These are phyloP conservation scores for Diplodia intermedia DNA, from an alignment of 2,329 filamentous ascomycete species.

Conservation along the genomic window DNA sequence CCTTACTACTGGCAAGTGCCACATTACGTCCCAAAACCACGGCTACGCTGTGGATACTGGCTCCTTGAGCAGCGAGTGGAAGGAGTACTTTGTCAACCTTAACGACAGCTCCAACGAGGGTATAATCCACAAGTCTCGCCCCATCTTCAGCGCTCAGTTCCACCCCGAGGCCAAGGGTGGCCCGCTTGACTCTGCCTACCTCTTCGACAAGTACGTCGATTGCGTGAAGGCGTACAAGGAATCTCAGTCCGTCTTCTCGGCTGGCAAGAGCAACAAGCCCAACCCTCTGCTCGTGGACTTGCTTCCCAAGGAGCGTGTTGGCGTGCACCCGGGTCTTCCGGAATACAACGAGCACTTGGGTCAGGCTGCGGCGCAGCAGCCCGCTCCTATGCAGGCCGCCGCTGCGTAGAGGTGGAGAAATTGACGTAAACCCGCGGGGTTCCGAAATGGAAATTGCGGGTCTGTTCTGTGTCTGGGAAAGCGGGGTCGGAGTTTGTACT, in stretches of 20 bases:
- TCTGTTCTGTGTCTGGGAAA: constrained; percentile 13
- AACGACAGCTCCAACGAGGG: constrained; percentile 98
- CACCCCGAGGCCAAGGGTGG: constrained; percentile 98
- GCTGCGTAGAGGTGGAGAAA: constrained; percentile 43
- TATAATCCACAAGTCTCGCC: constrained; percentile 93
- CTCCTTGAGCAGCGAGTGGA: constrained; percentile 85
- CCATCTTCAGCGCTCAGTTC: constrained; percentile 99
- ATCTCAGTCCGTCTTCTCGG: constrained; percentile 72
- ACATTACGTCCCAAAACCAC: constrained; percentile 98
- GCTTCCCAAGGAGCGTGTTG: constrained; percentile 91
- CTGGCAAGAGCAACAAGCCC: constrained; percentile 82
- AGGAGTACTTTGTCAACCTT: constrained; percentile 98
- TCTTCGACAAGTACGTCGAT: constrained; percentile 96
- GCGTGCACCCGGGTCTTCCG: constrained; percentile 64
- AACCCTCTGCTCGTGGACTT: constrained; percentile 89
- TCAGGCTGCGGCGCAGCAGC: constrained; percentile 23
- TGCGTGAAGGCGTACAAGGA: constrained; percentile 90
- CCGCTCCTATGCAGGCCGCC: constrained; percentile 32
- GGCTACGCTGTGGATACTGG: constrained; percentile 91
- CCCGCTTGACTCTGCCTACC: constrained; percentile 91
- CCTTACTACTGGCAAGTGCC: constrained; percentile 93
- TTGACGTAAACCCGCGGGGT: neutral
- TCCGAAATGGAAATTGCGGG: constrained; percentile 10
- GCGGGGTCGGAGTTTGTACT: constrained; percentile 13
- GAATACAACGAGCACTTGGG: constrained; percentile 38